Percentiles rank a stretch among this genome's conserved stretches.
These are phyloP conservation scores for Ophiostoma australiae DNA, from an alignment of 2,329 filamentous ascomycete genomes.

Conservation along the genomic window DNA sequence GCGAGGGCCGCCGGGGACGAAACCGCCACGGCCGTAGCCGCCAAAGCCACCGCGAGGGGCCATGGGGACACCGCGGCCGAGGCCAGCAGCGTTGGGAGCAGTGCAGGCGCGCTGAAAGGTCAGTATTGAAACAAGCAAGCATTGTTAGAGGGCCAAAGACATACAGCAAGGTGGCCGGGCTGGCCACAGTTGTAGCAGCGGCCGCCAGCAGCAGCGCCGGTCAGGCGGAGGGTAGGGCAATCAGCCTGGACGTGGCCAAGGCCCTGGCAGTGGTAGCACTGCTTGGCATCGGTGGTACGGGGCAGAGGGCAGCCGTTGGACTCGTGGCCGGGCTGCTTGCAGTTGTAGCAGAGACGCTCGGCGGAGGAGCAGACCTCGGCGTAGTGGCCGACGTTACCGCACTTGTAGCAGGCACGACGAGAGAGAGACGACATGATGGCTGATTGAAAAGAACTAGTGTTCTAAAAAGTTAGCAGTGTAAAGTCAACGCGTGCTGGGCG, in stretches of 20 bases:
- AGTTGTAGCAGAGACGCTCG: constrained; percentile 99
- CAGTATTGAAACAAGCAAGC: constrained; percentile 1
- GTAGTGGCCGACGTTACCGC: constrained; percentile 76
- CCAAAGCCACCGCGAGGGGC: constrained; percentile 51
- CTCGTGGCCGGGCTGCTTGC: constrained; percentile 92
- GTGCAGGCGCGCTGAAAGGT: constrained; percentile 61
- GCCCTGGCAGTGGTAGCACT: constrained; percentile 99
- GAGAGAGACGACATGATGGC: constrained; percentile 70
- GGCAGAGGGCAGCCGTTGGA: constrained; percentile 96
- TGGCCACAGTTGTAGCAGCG: constrained; percentile 97
- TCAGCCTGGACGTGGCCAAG: constrained; percentile 97
- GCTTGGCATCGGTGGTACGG: constrained; percentile 96
- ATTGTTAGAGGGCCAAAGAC: constrained; percentile 33
- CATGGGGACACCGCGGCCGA: constrained; percentile 63
- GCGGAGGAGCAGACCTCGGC: constrained; percentile 94
- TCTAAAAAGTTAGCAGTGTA: constrained; percentile 4
- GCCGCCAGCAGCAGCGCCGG: constrained; percentile 71
- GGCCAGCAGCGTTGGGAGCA: constrained; percentile 58
- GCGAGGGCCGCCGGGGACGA: constrained; percentile 58
- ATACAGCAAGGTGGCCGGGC: constrained; percentile 82
- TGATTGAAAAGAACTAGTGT: constrained; percentile 27
- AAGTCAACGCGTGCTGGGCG: not conserved
- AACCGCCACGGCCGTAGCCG: constrained; percentile 70
- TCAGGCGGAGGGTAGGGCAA: constrained; percentile 92
- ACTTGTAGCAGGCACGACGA: constrained; percentile 78